Evolutionary conservation across 768 basidiomycete species (phyloP), one percentile per base, ranked within the genome.

Genomic region (Fomitopsis pulvina): DNA sequence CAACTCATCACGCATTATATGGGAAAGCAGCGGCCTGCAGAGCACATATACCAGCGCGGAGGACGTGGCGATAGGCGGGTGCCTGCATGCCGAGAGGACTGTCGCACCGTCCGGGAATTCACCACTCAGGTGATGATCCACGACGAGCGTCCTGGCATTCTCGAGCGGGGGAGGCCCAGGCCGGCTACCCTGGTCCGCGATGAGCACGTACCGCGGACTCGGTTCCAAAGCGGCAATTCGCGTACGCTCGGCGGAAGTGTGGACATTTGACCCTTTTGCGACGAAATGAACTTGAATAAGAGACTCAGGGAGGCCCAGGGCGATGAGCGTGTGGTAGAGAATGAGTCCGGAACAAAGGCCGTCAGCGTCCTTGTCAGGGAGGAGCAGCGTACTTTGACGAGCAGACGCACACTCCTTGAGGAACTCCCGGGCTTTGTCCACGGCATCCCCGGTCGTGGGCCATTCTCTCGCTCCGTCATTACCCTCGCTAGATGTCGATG

Each of bases 41-140:
- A 70, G 59, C 6, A 70, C 50, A 47, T 73, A 77, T n/a, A 72
- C 66, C 10, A 75, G 62, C 27, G 74, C 60, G 2, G 71, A 64
- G 0, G 73, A 69, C 0, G 73, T 75, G 3, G 71, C 70, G 28
- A 77, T 68, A 0, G 75, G 75, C 18, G 58, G 50, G 11, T 67
- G 62, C 20, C 63, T 59, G 45, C 71, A 74, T 0, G 75, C 73
- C 0, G 70, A 70, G 7, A 75, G 54, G 4, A 60, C 69, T 11
- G 52, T 20, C 2, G 69, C 59, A 22, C 57, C 62, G 1, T 64
- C 61, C 0, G 74, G 72, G 53, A 70, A 75, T 51, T 67, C 63
- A 18, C 61, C 60, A 16, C 67, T 71, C 58, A 67, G 63, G 57
- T 77, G 75, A 58, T 77, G 75, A 59, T 77, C 75, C n/a, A 77